Evolutionary conservation across 2,329 filamentous ascomycete species (phyloP), one percentile per base, ranked within the genome.

Genomic region (Aspergillus transmontanensis): DNA sequence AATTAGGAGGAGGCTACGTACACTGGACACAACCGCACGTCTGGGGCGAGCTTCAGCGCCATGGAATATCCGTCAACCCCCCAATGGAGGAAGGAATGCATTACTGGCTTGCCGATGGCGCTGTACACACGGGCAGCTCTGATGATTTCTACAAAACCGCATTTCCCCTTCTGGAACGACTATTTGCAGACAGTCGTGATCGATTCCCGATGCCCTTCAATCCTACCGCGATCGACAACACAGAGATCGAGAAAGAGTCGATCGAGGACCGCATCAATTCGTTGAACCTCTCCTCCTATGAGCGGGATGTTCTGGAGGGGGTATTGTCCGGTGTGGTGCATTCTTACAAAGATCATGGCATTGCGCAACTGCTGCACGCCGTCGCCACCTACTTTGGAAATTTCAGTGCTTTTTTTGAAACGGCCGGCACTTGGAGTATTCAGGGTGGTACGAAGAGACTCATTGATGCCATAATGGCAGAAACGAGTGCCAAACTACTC

Each of bases 261-360:
- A 63, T 67, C 30, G 60, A 60, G 50, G 60, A 65, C 56, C 60
- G 65, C 11, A 61, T 67, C 46, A 23, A 32, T 46, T 62, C 60
- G n/a, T 26, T 62, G 34, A 58, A 54, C 21, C 55, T 62, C n/a
- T 62, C 65, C 26, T 10, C 60, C 10, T 67, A 67, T 39, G 45
- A 65, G n/a, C 58, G 58, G 26, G 65, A 67, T 50, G 41, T 67
- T 34, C 11, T 67, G 26, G 63, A 67, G 30, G 65, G 63, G 11
- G 60, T 50, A 14, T 46, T 67, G 48, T 43, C 63, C 11, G 65
- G 65, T 9, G 21, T 67, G 12, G 53, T 67, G 16, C 60, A 65
- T 43, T 65, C 63, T 10, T 50, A 26, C 48, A 61, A 62, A 57
- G 51, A 61, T 34, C 65, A 67, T 45, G 65, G 65, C 11, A 59